phyloP scores from a whole-genome alignment of 768 basidiomycete species.

The Termitomyces eurrhizus region DNA sequence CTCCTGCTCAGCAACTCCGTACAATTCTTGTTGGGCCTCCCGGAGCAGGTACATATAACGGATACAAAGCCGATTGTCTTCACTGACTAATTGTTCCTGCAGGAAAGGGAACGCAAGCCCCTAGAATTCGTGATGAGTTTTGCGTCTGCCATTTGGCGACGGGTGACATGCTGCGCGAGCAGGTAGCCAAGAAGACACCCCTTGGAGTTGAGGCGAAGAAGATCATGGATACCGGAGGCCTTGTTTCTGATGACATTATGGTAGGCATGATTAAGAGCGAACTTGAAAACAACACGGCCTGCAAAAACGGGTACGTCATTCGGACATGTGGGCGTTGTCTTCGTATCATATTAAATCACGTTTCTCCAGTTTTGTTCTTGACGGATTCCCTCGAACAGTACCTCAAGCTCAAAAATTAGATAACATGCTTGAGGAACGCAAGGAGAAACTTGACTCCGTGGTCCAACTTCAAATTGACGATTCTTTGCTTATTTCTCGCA shows the following conservation, averaged over 20 bases:
- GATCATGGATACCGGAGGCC: slow-evolving; percentile 95
- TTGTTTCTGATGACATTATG: slow-evolving; percentile 96
- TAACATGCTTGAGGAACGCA: slow-evolving; percentile 75
- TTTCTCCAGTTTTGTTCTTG: slow-evolving; percentile 84
- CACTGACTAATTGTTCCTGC: slow-evolving; percentile 5
- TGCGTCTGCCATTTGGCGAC: slow-evolving; percentile 98
- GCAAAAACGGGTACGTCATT: slow-evolving; percentile 87
- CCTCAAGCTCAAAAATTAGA: slow-evolving; percentile 96
- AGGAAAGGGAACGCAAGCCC: slow-evolving; percentile 99
- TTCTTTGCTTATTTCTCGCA: slow-evolving; percentile 93
- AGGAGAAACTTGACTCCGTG: slow-evolving; percentile 90
- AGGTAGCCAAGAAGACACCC: slow-evolving; percentile 81
- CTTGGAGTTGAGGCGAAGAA: slow-evolving; percentile 94
- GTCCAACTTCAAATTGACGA: slow-evolving; percentile 92
- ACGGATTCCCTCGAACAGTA: slow-evolving; percentile 99
- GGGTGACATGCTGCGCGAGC: slow-evolving; percentile 97
- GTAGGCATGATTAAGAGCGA: slow-evolving; percentile 97
- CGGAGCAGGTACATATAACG: slow-evolving; percentile 73
- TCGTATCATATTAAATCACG: slow-evolving; percentile 14
- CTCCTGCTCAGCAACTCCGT: slow-evolving; percentile 76
- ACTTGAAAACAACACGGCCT: slow-evolving; percentile 86
- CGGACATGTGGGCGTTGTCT: neutral
- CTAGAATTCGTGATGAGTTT: slow-evolving; percentile 86
- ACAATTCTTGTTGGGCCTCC: slow-evolving; percentile 96
- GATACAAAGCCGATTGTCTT: neutral